Evolutionary conservation across 129 eudicot species (phyloP).

Genomic region (Arctium lappa): DNA sequence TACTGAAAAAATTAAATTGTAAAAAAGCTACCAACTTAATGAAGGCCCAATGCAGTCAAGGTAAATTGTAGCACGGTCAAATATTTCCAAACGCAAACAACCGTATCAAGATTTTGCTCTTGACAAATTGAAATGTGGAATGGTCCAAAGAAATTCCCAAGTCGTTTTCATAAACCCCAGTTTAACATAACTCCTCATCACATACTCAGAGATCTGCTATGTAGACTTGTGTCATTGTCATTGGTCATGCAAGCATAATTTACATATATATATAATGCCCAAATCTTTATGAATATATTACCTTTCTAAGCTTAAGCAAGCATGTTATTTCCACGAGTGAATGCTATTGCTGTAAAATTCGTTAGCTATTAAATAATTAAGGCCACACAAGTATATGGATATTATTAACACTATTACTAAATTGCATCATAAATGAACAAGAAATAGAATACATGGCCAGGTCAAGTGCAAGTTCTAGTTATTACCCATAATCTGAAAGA

Average conservation of each 20-base stretch:
- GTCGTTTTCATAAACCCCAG: slow-evolving; percentile 31
- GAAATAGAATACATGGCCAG: neutral
- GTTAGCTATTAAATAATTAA: neutral
- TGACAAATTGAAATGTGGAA: neutral
- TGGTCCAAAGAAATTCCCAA: slow-evolving; percentile 15
- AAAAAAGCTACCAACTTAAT: slow-evolving; percentile 5
- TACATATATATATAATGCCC: neutral
- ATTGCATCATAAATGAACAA: neutral
- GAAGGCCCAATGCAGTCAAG: slow-evolving; percentile 4
- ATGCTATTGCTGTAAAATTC: neutral
- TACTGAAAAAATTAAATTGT: neutral
- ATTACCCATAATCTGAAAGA: neutral
- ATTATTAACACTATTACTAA: neutral
- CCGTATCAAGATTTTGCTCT: slow-evolving; percentile 13
- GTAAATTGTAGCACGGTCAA: slow-evolving; percentile 2
- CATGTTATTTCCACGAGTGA: neutral
- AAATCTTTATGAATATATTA: neutral
- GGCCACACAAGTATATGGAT: neutral
- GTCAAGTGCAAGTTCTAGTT: neutral
- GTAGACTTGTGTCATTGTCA: neutral
- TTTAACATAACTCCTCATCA: neutral
- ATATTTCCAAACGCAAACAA: slow-evolving; percentile 11
- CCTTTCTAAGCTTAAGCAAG: neutral
- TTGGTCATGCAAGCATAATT: neutral
- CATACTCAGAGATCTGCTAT: neutral